Base-by-base conservation (phyloP, 805 yeast species). In the Lachancea thermotolerans region DNA sequence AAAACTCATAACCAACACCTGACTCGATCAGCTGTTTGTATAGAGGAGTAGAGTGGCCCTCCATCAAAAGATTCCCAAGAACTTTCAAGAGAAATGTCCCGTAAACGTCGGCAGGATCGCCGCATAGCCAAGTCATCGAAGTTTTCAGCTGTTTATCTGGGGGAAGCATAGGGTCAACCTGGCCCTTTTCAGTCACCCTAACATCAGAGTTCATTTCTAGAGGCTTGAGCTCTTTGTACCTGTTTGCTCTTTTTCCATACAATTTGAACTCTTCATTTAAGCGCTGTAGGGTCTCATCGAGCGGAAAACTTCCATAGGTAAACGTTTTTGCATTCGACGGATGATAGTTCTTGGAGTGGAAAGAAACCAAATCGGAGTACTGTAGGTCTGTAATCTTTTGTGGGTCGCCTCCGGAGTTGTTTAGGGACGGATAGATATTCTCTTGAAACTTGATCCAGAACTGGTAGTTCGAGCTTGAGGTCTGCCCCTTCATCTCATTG, bases 401-500 rank as follows among this genome's bases (percentile, higher is more conserved):
- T 0, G 99, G 99, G 59, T 91, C 96, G 46, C 99, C 99, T 29
- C 97, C 99, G 2, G 96, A 83, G 66, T 88, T 88, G 59, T 88
- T 76, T 56, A 93, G 69, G 8, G 90, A 77, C 1, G 96, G 93
- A 57, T 88, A 93, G 10, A 93, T 75, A 7, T 85, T 68, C 64
- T 87, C 85, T 58, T 85, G 88, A 69, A 82, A 91, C 50, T 81
- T 78, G 57, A 82, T 86, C 78, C 90, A 91, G 61, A 75, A 89
- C 51, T 82, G 76, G 64, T 93, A 93, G 2, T 90, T 78, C 0
- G 96, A 78, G 62, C 88, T 91, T 0, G 96, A 85, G 59, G 87
- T 78, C 65, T 91, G 97, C 8, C 99, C 99, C 66, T 93, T 93
- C 99, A 93, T 93, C 67, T 93, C 99, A 61, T 93, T 93, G 63